These are phyloP conservation scores for Fusarium clavum DNA, from an alignment of 2,329 filamentous ascomycete species.

Conservation along the genomic window DNA sequence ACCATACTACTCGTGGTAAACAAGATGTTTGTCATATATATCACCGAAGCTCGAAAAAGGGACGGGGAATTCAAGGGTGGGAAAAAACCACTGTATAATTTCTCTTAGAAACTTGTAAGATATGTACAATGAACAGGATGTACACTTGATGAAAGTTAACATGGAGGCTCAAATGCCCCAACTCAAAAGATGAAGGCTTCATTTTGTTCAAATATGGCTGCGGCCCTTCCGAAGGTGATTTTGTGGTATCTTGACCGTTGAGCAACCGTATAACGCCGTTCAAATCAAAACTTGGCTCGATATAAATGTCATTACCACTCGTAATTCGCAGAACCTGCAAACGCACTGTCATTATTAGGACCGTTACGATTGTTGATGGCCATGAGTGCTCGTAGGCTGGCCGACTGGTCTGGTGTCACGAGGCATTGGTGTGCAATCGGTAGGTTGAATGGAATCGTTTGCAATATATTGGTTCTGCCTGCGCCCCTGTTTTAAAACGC, in stretches of 20 bases:
- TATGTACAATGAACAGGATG: constrained; percentile 52
- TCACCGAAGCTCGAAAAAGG: constrained; percentile 11
- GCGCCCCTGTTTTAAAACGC: constrained; percentile 16
- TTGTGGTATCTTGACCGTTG: constrained; percentile 17
- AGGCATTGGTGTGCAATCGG: constrained; percentile 3
- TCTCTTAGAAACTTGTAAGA: constrained; percentile 49
- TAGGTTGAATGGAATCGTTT: constrained; percentile 10
- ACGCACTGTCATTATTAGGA: background rate
- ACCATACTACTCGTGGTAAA: constrained; percentile 92
- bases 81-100: constrained; percentile 30
- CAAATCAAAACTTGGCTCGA: constrained; percentile 4
- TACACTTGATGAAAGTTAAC: constrained; percentile 40
- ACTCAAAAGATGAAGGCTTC: background rate
- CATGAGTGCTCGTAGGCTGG: background rate
- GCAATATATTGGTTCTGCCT: constrained; percentile 22
- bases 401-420: background rate
- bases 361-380: background rate
- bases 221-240: background rate
- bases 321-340: background rate
- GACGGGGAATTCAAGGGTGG: constrained; percentile 6
- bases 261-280: constrained; percentile 13
- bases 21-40: background rate
- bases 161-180: background rate
- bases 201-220: background rate
- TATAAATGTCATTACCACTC: background rate